Conservation (phyloP, 1,284 basidiomycete species). For the Malassezia furfur region DNA sequence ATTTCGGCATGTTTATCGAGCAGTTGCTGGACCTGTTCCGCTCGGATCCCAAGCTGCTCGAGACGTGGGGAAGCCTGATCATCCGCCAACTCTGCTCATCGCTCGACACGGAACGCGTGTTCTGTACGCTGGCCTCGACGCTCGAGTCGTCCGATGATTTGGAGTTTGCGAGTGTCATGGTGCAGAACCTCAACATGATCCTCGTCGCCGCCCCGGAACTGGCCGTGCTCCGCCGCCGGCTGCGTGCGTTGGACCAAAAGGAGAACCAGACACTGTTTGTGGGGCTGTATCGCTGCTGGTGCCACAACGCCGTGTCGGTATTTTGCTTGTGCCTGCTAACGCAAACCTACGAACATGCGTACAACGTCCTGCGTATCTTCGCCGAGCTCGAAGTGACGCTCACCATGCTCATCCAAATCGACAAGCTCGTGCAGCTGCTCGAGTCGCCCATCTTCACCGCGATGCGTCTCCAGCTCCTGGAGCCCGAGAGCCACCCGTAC, state of each 20-base stretch:
- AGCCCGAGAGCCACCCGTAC: constrained; percentile 91
- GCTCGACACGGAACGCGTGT: constrained; percentile 90
- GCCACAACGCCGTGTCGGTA: constrained; percentile 92
- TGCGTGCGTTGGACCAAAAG: constrained; percentile 77
- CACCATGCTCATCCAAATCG: constrained; percentile 84
- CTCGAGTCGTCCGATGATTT: constrained; percentile 97
- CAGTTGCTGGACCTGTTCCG: constrained; percentile 66
- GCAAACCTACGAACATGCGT: constrained; percentile 97
- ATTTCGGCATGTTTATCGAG: constrained; percentile 84
- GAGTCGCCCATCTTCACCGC: constrained; percentile 98
- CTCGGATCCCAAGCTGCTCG: constrained; percentile 80
- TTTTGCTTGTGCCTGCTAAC: constrained; percentile 91
- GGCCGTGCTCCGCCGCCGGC: constrained; percentile 77
- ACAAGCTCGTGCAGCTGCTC: constrained; percentile 94
- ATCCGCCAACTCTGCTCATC: constrained; percentile 89
- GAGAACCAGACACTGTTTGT: constrained; percentile 89
- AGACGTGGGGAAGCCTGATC: constrained; percentile 86
- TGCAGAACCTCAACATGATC: constrained; percentile 93
- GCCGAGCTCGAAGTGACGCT: constrained; percentile 86
- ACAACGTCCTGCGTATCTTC: constrained; percentile 93
- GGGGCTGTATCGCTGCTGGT: constrained; percentile 91
- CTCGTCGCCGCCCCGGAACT: constrained; percentile 93
- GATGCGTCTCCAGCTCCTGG: constrained; percentile 87
- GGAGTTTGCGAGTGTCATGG: constrained; percentile 92
- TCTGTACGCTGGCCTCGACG: constrained; percentile 89